Base-by-base conservation (phyloP, 2,329 filamentous ascomycete genomes). In the Biscogniauxia mediterranea region DNA sequence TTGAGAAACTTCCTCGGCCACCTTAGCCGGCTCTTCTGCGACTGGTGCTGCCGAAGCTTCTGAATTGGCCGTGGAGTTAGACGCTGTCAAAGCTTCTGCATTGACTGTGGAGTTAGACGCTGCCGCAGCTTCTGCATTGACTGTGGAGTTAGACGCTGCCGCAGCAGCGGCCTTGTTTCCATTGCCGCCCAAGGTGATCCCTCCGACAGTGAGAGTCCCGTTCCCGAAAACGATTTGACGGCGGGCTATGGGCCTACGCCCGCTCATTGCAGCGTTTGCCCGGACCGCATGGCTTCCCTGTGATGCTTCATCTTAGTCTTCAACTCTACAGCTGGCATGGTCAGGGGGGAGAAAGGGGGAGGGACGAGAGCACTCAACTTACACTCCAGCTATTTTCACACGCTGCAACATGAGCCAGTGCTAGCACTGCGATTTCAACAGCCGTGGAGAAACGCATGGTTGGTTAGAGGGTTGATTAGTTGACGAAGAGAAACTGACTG, bases 251-350 rank as follows among this genome's bases (percentile, higher is more conserved):
- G 60, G 51, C 28, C 49, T 52, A 5, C 52, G 42, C 2, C 23
- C 42, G 32, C 46, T 23, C 20, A 58, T 56, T 25, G 63, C 61
- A 4, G 59, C 46, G 17, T 57, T 64, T 26, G 64, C 64, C n/a
- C 61, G 62, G 17, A 58, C 55, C 6, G 64, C 62, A 17, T 61
- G 56, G 54, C 62, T 59, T 17, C 64, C 64, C 62, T 64, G 26
- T 3, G 26, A 52, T 38, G 8, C n/a, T 28, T n/a, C 17, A 28
- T 42, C 53, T 62, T 50, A 61, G 56, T 54, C 13, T 28, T 1
- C 5, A 23, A 15, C 7, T 42, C 49, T 26, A 25, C 32, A 26
- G 52, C 23, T 46, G 17, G 50, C 23, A 9, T 50, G 15, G 38
- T 17, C 28, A 17, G 55, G 23, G 23, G 5, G 32, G n/a, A 28